Evolutionary conservation across 495 filamentous ascomycete genomes (phyloP), one percentile per base, ranked within the genome.

Genomic region (Neurospora sp.): DNA sequence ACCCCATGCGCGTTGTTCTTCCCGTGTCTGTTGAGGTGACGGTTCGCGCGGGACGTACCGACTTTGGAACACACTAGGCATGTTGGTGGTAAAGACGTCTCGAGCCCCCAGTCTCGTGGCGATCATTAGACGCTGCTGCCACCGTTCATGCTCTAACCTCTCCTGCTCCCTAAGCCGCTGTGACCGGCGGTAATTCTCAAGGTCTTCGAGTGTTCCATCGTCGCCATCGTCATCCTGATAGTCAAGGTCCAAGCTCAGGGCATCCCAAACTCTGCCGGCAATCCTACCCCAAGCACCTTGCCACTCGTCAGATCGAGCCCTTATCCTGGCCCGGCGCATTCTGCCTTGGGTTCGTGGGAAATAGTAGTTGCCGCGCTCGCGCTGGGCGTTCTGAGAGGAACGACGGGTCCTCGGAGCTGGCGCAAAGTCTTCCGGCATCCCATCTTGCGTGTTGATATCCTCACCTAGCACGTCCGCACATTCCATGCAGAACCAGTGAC

Each of bases 1-100:
- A 71, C 94, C 93, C 95, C 95, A 98, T 12, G 95, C 95, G 39
- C 89, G 87, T 75, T 90, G 87, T 78, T 96, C 94, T 72, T 97
- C 93, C 12, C 90, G 83, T 0, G 92, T 90, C 81, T 95, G 92
- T 12, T 87, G 87, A 41, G 89, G 87, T 1, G 87, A 89, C 79
- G 75, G 76, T 5, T 77, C 76, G 20, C 38, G 74, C 31, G 76
- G 79, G 41, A 84, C 42, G 60, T 75, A 72, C 7, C 54, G 54
- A 35, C 54, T 62, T 62, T 62, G 54, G 23, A 62, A 62, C 23
- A 62, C 54, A n/a, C 76, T 77, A 9, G 83, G 80, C 7, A 87
- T 80, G 70, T 90, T 90, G 72, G 88, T 89, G 38, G 88, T 85
- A 74, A 97, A 94, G 23, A 90, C 86, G 66, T 88, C 88, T 73